A percentile compares a stretch with the other conserved stretches of the same genome.
Conservation (phyloP, 1,139 yeast genomes). For the Yamadazyma diospyri region DNA sequence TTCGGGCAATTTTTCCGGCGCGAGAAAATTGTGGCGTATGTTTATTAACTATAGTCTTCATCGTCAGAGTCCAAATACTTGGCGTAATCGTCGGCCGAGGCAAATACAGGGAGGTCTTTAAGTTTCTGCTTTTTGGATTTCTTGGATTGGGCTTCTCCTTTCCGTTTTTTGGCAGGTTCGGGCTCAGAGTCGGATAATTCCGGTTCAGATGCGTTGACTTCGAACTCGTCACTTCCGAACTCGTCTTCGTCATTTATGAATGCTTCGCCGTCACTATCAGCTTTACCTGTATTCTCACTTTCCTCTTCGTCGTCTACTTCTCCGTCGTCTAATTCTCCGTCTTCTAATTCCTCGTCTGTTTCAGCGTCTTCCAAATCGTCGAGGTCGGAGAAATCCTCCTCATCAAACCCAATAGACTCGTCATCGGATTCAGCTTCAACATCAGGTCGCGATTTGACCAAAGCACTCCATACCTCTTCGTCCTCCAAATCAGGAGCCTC, state of each 20-base stretch:
- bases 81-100: constrained; percentile 87
- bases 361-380: constrained; percentile 23
- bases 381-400: constrained; percentile 33
- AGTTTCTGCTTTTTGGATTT: constrained; percentile 56
- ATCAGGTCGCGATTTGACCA: constrained; percentile 81
- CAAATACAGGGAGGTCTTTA: constrained; percentile 77
- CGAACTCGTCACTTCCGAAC: constrained; percentile 12
- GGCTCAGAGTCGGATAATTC: not conserved
- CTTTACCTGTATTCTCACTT: constrained; percentile 13
- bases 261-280: constrained; percentile 7
- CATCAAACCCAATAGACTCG: constrained; percentile 48
- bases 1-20: no score
- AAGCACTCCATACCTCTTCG: constrained; percentile 85
- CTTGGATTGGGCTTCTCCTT: constrained; percentile 16
- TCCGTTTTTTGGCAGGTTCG: constrained; percentile 25
- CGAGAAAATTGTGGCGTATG: no score
- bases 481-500: constrained; percentile 59
- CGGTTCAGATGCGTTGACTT: constrained; percentile 2
- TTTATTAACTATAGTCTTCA: constrained; percentile 38
- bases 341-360: constrained; percentile 9
- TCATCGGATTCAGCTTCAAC: constrained; percentile 56
- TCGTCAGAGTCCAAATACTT: constrained; percentile 66
- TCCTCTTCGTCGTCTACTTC: constrained; percentile 12
- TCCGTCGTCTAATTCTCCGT: constrained; percentile 12
- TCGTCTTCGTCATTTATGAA: constrained; percentile 34